Base-by-base conservation (phyloP, 1,284 basidiomycete species). In the Leccinum subrobustum region DNA sequence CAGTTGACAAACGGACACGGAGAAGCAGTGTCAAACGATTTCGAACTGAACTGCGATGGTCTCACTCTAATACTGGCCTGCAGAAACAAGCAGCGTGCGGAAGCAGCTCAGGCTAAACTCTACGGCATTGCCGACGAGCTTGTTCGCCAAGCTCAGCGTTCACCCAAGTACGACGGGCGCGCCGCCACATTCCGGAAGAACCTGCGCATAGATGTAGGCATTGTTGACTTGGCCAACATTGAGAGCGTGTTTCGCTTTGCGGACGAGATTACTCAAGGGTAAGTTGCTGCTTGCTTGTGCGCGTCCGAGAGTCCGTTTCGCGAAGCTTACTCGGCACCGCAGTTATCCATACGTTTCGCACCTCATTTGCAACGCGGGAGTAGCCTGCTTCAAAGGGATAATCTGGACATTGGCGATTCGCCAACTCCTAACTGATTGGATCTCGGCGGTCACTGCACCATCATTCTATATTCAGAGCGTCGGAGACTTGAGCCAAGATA, bases 21-120 rank as follows among this genome's bases (percentile, higher is more conserved):
- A 1, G 72, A 78, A 16, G n/a, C 50, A 11, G 53, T 12, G 18
- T 60, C 65, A 52, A 63, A 61, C 25, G 52, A 63, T 39, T 48
- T 60, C 29, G 62, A 59, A 52, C 50, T 62, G 60, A 66, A 77
- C 60, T 81, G 80, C 67, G 74, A 84, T 56, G 80, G 84, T 7
- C 69, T 93, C 35, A 95, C 91, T 0, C 78, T 96, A 44, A 85
- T 96, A 64, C 82, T 96, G 77, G 94, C 92, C 0, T 96, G 93
- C 72, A 83, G 93, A 56, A 91, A 81, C 59, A 76, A 76, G 55
- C 75, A 80, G 58, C 84, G 88, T 27, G 94, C 90, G 0, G 81
- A 87, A 54, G 78, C 70, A 23, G 92, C 93, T 5, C 79, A 81
- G 27, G 68, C 73, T 25, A 77, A 83, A 48, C 77, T 95, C 4